phyloP scores from a whole-genome alignment of 768 basidiomycete species.

The Sistotremastrum niveocremeum region DNA sequence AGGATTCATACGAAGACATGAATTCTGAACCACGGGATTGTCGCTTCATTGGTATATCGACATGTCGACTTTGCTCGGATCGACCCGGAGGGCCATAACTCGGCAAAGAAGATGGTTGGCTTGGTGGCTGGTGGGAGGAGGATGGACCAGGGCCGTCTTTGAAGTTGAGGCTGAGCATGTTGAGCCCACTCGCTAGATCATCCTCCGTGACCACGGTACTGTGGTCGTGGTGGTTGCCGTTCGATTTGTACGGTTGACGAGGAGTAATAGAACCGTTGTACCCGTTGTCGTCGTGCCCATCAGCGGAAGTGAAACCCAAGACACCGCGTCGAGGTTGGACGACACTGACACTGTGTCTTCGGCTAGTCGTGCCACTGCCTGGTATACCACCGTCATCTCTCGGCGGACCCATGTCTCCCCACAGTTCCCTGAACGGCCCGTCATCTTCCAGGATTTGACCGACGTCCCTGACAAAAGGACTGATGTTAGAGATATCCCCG shows the following conservation, averaged over 20 bases:
- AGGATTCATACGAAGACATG: too few relatives aligned
- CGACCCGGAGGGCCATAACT: slow-evolving; percentile 49
- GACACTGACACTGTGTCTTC: slow-evolving; percentile 73
- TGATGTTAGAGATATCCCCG: slow-evolving; percentile 61
- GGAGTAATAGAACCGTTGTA: neutral
- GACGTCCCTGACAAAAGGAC: slow-evolving; percentile 76
- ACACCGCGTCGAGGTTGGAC: slow-evolving; percentile 57
- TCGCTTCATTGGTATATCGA: slow-evolving; percentile 33
- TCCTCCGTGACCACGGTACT: slow-evolving; percentile 46
- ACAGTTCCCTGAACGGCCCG: slow-evolving; percentile 58
- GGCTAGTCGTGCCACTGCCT: slow-evolving; percentile 70
- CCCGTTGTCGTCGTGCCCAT: slow-evolving; percentile 26
- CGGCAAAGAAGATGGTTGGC: slow-evolving; percentile 63
- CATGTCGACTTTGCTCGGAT: slow-evolving; percentile 46
- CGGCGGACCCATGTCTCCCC: slow-evolving; percentile 46
- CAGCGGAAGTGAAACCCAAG: slow-evolving; percentile 56
- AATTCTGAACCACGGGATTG: too few relatives aligned
- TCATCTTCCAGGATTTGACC: slow-evolving; percentile 67
- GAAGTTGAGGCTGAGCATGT: slow-evolving; percentile 41
- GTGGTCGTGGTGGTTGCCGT: slow-evolving; percentile 4
- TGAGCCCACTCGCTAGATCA: slow-evolving; percentile 63
- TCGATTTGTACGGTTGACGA: neutral
- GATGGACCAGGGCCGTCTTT: slow-evolving; percentile 28
- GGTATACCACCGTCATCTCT: slow-evolving; percentile 28
- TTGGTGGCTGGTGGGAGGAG: slow-evolving; percentile 39